Evolutionary conservation across 805 yeast species (phyloP), one percentile per base, ranked within the genome.

Genomic region (Pichia sporocuriosa): DNA sequence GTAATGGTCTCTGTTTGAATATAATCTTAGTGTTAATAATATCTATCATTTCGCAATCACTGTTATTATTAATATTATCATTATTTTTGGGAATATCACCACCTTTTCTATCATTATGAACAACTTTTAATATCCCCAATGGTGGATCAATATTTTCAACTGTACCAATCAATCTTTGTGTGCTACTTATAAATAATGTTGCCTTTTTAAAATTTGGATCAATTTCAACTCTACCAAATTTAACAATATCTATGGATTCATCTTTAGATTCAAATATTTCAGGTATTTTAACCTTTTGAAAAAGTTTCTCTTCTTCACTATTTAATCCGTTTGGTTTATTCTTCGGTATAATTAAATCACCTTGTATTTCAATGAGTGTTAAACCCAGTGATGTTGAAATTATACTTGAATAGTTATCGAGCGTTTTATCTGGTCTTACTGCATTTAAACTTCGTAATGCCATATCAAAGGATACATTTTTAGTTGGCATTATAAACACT

Each of bases 1-100:
- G 94, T 38, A 84, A 63, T 0, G 94, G 93, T 47, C 94, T 67
- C 30, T 75, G 73, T 37, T 68, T 73, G 55, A 84, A 84, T 8
- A 80, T 67, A 16, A 83, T 59, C 53, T 80, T 81, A 46, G 72
- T 69, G 25, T 62, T 62, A 4, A 84, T 68, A 1, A 84, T 61
- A 55, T 83, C 90, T 9, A 79, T 60, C 50, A 83, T 60, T 46
- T 75, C 64, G 4, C 81, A 70, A 11, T 19, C 28, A 3, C 57
- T 50, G 3, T 61, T 58, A 9, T 57, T 57, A 22, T 36, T 12
- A n/a, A 10, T 13, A 4, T 19, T 17, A 12, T 21, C 32, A 24
- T 9, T 9, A 9, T 25, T n/a, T n/a, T n/a, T n/a, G n/a, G n/a
- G n/a, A n/a, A n/a, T 25, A 25, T 25, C 3, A 19, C 11, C 8